Conservation (phyloP, 371 early-diverging fungal species). For the Capillidium heterosporum region DNA sequence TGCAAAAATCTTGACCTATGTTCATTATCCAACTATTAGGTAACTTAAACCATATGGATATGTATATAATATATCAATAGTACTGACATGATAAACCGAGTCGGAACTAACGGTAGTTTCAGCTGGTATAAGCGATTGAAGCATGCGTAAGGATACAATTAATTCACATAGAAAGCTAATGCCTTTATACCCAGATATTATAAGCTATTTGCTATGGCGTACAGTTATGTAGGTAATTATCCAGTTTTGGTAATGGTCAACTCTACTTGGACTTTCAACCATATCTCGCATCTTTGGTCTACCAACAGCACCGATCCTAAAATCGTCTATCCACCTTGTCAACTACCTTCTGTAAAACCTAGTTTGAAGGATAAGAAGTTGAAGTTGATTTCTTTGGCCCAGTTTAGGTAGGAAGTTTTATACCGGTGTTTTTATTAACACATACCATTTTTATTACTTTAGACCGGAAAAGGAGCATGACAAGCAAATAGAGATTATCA, state of each 20-base stretch:
- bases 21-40: constrained; percentile 91
- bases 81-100: constrained; percentile 81
- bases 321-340: constrained; percentile 85
- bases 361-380: constrained; percentile 24
- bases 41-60: constrained; percentile 7
- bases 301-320: constrained; percentile 13
- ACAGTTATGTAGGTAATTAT: constrained; percentile 59
- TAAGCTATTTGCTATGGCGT: constrained; percentile 42
- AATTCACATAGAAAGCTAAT: constrained; percentile 48
- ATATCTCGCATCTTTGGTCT: constrained; percentile 60
- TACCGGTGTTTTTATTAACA: background rate
- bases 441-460: constrained; percentile 1
- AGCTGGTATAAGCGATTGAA: too few relatives aligned
- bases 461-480: constrained; percentile 88
- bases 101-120: constrained; percentile 29
- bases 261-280: constrained; percentile 87
- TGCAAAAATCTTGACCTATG: constrained; percentile 60
- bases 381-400: constrained; percentile 71
- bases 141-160: too few relatives aligned
- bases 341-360: constrained; percentile 8
- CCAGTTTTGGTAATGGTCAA: constrained; percentile 72
- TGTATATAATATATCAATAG: constrained; percentile 16
- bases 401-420: constrained; percentile 42
- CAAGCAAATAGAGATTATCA: constrained; percentile 60
- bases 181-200: constrained; percentile 44